A percentile compares a stretch with the other conserved stretches of the same genome.
These are phyloP conservation scores for Pichia cactophila DNA, from an alignment of 1,139 yeast species.

Conservation along the genomic window DNA sequence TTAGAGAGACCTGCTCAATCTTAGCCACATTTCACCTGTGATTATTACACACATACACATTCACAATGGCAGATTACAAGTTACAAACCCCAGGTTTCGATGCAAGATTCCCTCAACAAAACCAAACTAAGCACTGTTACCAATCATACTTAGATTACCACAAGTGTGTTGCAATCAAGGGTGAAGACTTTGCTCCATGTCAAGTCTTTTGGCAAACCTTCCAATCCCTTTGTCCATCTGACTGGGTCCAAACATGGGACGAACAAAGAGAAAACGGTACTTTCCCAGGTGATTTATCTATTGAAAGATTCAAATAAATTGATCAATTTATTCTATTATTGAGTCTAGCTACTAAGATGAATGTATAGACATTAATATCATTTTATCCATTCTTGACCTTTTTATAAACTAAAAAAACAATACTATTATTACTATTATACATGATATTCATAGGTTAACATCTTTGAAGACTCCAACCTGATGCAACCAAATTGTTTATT, in stretches of 20 bases:
- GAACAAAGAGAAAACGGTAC: constrained; percentile 77
- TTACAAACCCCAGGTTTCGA: constrained; percentile 83
- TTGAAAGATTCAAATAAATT: constrained; percentile 24
- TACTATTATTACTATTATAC: background rate
- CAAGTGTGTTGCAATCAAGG: constrained; percentile 93
- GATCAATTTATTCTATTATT: background rate
- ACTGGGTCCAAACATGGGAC: constrained; percentile 94
- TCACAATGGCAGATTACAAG: constrained; percentile 32
- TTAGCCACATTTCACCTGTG: background rate
- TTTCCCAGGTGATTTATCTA: constrained; percentile 54
- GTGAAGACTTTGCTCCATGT: constrained; percentile 98
- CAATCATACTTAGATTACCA: constrained; percentile 96
- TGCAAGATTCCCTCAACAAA: constrained; percentile 92
- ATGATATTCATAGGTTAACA: background rate
- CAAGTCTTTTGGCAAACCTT: constrained; percentile 88
- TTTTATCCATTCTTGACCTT: background rate
- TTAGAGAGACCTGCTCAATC: background rate
- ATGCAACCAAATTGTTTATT: constrained; percentile 7
- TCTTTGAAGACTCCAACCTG: constrained; percentile 18
- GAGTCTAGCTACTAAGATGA: background rate
- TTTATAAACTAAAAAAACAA: background rate
- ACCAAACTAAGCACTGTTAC: constrained; percentile 98
- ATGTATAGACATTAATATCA: background rate
- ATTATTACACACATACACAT: constrained; percentile 5
- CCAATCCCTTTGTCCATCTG: constrained; percentile 84